A percentile compares a stretch with the other conserved stretches of the same genome.
These are phyloP conservation scores for Phytophthora capsici DNA, from an alignment of 352 stramenopile genomes.

Conservation along the genomic window DNA sequence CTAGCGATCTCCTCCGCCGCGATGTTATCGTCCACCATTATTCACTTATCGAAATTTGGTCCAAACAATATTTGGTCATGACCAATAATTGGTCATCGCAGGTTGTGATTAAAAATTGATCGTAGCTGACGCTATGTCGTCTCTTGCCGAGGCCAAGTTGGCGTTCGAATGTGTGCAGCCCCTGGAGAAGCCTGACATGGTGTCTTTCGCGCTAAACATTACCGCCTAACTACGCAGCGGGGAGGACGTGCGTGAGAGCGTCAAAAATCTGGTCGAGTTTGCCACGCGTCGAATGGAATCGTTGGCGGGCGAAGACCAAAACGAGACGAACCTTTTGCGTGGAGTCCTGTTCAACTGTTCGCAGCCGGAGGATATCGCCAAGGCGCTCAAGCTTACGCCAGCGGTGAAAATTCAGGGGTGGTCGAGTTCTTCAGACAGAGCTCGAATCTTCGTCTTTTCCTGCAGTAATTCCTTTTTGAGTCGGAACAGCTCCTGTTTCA, in stretches of 20 bases:
- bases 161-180: slow-evolving; percentile 78
- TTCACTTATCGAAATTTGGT: too few species aligned
- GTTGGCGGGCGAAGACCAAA: slow-evolving; percentile 18
- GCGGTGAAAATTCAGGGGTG: slow-evolving; percentile 91
- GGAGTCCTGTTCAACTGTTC: slow-evolving; percentile 93
- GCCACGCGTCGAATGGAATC: slow-evolving; percentile 20
- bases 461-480: slow-evolving; percentile 80
- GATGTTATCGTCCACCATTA: slow-evolving; percentile 31
- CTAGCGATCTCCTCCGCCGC: slow-evolving; percentile 40
- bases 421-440: slow-evolving; percentile 91
- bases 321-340: slow-evolving; percentile 44
- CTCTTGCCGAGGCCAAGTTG: slow-evolving; percentile 82
- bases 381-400: slow-evolving; percentile 92
- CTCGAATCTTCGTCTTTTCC: slow-evolving; percentile 89
- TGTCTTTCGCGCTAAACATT: slow-evolving; percentile 88
- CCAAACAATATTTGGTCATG: neutral
- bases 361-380: slow-evolving; percentile 91
- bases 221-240: slow-evolving; percentile 83
- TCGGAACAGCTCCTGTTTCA: slow-evolving; percentile 66
- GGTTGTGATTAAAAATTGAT: too few species aligned
- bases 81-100: neutral
- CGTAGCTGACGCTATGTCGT: slow-evolving; percentile 94
- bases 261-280: slow-evolving; percentile 61
- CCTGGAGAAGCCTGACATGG: slow-evolving; percentile 70
- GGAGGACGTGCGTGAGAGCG: slow-evolving; percentile 62